Percentiles rank a stretch among this genome's conserved stretches.
Evolutionary conservation across 2,329 filamentous ascomycete species (phyloP).

Genomic region (Hymenoscyphus albidus): DNA sequence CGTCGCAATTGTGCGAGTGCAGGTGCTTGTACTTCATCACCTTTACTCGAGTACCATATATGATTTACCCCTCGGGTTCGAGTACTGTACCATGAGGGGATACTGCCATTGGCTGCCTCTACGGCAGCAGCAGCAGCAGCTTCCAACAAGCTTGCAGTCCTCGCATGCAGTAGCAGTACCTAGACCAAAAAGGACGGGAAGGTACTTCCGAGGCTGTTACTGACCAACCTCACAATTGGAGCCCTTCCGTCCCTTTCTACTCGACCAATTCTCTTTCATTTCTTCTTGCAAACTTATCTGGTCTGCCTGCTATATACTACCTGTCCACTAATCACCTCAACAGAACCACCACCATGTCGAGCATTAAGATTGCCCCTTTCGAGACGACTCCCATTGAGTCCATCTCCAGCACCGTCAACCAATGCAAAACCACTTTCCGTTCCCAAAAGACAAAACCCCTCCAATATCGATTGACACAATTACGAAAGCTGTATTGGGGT

Average conservation of each 20-base stretch:
- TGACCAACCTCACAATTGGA: not conserved
- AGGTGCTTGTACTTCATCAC: not conserved
- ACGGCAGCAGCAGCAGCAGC: too few relatives aligned
- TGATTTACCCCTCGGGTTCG: not conserved
- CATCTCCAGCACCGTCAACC: slow-evolving; percentile 59
- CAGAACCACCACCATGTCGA: slow-evolving; percentile 17
- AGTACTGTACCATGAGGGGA: not conserved
- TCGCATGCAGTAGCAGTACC: too few relatives aligned
- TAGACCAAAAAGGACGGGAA: not conserved
- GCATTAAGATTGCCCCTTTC: slow-evolving; percentile 40
- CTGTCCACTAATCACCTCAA: not conserved
- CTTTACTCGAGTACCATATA: too few relatives aligned
- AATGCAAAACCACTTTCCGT: slow-evolving; percentile 65
- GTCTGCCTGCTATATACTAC: not conserved
- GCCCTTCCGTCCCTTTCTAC: not conserved
- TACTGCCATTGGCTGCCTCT: not conserved
- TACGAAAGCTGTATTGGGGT: slow-evolving; percentile 94
- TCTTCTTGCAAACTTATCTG: not conserved
- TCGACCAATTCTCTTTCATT: not conserved
- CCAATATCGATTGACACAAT: slow-evolving; percentile 77
- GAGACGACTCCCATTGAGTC: slow-evolving; percentile 60
- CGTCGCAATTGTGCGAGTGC: not conserved
- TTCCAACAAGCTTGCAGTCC: too few relatives aligned
- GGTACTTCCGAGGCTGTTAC: not conserved
- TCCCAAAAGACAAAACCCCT: slow-evolving; percentile 78